phyloP scores from a whole-genome alignment of 2,329 filamentous ascomycete genomes.

The Clonostachys byssicola region DNA sequence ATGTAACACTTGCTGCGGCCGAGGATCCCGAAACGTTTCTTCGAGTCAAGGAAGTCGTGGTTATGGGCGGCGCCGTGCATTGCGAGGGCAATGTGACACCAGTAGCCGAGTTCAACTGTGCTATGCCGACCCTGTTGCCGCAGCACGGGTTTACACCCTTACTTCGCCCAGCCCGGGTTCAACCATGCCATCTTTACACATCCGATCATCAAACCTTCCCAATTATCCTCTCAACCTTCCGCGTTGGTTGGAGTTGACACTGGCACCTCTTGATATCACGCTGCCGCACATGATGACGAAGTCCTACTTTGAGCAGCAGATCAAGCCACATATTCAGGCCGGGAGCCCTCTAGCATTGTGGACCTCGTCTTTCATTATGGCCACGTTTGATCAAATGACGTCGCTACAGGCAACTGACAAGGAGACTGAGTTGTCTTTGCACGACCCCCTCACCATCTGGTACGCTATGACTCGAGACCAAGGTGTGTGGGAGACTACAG shows the following conservation, averaged over 20 bases:
- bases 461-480: conserved; percentile 64
- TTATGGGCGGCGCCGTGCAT: conserved; percentile 89
- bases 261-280: conserved; percentile 77
- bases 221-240: conserved; percentile 63
- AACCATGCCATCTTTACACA: conserved; percentile 71
- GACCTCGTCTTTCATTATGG: conserved; percentile 68
- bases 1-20: conserved; percentile 81
- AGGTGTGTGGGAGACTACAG: conserved; percentile 51
- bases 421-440: conserved; percentile 61
- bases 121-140: conserved; percentile 81
- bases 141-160: conserved; percentile 75
- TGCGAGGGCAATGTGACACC: conserved; percentile 80
- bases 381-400: conserved; percentile 66
- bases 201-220: conserved; percentile 43
- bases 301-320: conserved; percentile 52
- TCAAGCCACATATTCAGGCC: conserved; percentile 49
- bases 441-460: conserved; percentile 78
- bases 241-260: conserved; percentile 58
- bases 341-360: conserved; percentile 73
- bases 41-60: conserved; percentile 81
- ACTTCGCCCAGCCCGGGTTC: conserved; percentile 69
- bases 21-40: conserved; percentile 88
- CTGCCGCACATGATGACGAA: conserved; percentile 62
- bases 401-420: conserved; percentile 53
- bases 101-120: conserved; percentile 89